Conservation (phyloP, 768 basidiomycete genomes). For the Clavaria fumosa region DNA sequence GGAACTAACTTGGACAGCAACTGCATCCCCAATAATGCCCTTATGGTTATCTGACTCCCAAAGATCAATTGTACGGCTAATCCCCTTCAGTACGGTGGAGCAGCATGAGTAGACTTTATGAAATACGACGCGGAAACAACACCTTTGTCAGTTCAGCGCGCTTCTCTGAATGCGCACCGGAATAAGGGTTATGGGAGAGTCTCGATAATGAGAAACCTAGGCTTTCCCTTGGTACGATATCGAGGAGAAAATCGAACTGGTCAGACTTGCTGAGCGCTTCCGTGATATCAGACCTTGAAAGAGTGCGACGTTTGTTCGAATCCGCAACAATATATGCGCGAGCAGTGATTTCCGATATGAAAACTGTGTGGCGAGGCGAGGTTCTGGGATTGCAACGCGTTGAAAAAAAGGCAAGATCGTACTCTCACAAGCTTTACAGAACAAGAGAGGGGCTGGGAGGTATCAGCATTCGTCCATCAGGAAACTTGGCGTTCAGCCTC, state of each 20-base stretch:
- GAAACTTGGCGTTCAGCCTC: conserved; percentile 13
- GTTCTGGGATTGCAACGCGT: neutral
- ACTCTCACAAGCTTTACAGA: conserved; percentile 99
- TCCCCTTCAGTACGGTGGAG: too few species aligned
- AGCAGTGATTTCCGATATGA: conserved; percentile 93
- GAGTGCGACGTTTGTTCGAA: conserved; percentile 89
- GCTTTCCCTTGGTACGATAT: conserved; percentile 86
- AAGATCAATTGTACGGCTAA: too few species aligned
- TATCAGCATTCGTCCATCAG: too few species aligned
- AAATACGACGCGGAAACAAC: too few species aligned
- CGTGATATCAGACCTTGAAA: conserved; percentile 86
- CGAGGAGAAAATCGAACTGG: conserved; percentile 96
- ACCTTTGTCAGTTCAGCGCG: too few species aligned
- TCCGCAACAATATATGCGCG: conserved; percentile 93
- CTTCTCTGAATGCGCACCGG: too few species aligned
- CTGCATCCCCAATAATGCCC: too few species aligned
- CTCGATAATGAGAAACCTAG: conserved; percentile 24
- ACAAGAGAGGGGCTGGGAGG: conserved; percentile 72
- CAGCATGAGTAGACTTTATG: too few species aligned
- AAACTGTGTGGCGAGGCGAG: conserved; percentile 37
- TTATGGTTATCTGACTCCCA: too few species aligned
- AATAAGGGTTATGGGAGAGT: too few species aligned
- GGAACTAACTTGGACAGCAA: too few species aligned
- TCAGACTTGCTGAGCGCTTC: conserved; percentile 86
- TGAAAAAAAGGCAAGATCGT: conserved; percentile 20